These are phyloP conservation scores for Polygonum aviculare DNA, from an alignment of 148 eudicot genomes.

Conservation along the genomic window DNA sequence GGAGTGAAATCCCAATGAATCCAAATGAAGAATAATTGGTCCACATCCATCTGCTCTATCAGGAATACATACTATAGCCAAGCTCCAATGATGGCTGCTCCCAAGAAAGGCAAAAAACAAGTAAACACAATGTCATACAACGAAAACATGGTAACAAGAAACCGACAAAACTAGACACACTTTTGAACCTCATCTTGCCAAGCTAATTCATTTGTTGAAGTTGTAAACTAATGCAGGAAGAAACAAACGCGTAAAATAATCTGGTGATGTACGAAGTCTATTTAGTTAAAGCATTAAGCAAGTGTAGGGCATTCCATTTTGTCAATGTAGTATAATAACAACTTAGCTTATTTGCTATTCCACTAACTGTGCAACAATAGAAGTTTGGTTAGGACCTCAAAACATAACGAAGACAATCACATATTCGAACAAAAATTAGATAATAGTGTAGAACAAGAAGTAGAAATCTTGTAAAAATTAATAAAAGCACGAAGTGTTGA, in stretches of 20 bases:
- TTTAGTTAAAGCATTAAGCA: neutral
- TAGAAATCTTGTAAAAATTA: neutral
- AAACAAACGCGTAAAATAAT: neutral
- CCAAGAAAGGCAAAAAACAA: slow-evolving; percentile 6
- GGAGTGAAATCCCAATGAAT: slow-evolving; percentile 72
- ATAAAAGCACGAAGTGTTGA: neutral
- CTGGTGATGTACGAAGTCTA: neutral
- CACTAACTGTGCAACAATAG: neutral
- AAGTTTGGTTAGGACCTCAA: neutral
- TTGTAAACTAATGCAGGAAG: neutral
- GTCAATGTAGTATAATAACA: neutral
- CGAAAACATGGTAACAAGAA: neutral
- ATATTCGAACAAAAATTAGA: neutral
- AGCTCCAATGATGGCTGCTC: slow-evolving; percentile 87
- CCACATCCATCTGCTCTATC: slow-evolving; percentile 60
- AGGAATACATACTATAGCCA: slow-evolving; percentile 74
- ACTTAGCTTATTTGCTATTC: neutral
- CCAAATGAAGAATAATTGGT: slow-evolving; percentile 73
- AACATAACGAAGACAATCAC: neutral
- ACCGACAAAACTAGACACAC: neutral
- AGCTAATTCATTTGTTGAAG: neutral
- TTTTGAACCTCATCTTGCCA: neutral
- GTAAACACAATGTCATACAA: neutral
- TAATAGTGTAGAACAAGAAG: neutral
- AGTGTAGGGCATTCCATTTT: neutral